Evolutionary conservation across 495 filamentous ascomycete genomes (phyloP).

Genomic region (Trichoderma orchidacearum): DNA sequence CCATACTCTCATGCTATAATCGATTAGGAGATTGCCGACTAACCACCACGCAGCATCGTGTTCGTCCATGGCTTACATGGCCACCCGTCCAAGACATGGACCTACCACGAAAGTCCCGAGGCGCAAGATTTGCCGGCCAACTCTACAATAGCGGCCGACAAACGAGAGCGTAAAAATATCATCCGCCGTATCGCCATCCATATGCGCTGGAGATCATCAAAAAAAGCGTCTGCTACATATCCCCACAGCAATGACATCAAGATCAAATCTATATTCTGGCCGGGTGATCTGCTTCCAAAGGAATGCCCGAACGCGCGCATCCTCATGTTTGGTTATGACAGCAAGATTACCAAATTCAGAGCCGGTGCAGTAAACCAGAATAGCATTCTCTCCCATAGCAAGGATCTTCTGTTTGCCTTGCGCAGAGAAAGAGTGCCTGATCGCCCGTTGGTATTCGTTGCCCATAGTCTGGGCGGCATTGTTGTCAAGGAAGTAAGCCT

Average conservation of each 20-base stretch:
- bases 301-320: constrained; percentile 18
- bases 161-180: neutral
- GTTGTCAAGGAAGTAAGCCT: neutral
- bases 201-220: neutral
- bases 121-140: too few species aligned
- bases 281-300: constrained; percentile 19
- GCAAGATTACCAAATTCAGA: constrained; percentile 16
- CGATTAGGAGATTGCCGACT: neutral
- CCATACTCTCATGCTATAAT: neutral
- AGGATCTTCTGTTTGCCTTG: constrained; percentile 18
- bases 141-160: too few species aligned
- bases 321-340: constrained; percentile 28
- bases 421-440: constrained; percentile 2
- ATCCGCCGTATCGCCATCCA: neutral
- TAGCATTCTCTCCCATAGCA: constrained; percentile 19
- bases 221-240: neutral
- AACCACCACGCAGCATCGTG: constrained; percentile 11
- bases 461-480: constrained; percentile 5
- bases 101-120: constrained; percentile 5
- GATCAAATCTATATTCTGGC: constrained; percentile 15
- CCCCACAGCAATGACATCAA: neutral
- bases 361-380: constrained; percentile 10
- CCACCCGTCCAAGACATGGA: constrained; percentile 15
- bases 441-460: constrained; percentile 23
- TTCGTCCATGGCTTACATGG: constrained; percentile 18